Evolutionary conservation across 2,329 filamentous ascomycete genomes (phyloP), one percentile per base, ranked within the genome.

Genomic region (Exophiala xenobiotica): DNA sequence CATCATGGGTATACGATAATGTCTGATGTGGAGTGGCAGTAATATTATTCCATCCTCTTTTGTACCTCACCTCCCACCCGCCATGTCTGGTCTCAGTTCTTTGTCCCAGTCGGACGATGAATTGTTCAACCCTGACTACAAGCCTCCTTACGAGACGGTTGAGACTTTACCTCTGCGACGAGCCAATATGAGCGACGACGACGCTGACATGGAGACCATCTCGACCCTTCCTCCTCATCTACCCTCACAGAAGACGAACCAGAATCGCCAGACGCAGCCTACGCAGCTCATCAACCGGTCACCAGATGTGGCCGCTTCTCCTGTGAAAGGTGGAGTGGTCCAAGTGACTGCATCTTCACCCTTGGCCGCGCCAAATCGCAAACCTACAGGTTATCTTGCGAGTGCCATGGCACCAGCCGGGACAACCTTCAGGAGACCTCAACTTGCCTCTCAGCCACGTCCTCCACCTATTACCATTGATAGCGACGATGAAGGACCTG

Each of bases 301-400:
- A 26, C 65, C 46, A 11, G 44, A 44, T 18, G 43, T 61, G 24
- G 52, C 59, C 23, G 58, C 57, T 12, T 61, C 59, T 20, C 57
- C 60, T 31, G 67, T 70, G 40, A 66, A 66, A 41, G 61, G 63
- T 1, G 63, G 76, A 29, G 66, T 78, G 44, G 74, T 96, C 49
- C 91, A 96, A 68, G 91, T 96, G 2, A 85, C 86, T 23, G 88
- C 89, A n/a, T 96, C 91, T 2, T 96, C 92, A 1, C 91, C 90
- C 1, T 78, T 85, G 51, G 79, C 80, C 53, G 67, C 70, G 27
- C 67, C 66, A n/a, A 52, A 48, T 51, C 58, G 49, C 39, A 61
- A 64, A 61, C 62, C 65, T 60, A 66, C 67, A 62, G 74, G 73
- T 38, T 67, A 75, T 24, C 64, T 86, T 37, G 80, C 78, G 18